Base-by-base conservation (phyloP, 2,329 filamentous ascomycete genomes). In the Shiraia bambusicola region DNA sequence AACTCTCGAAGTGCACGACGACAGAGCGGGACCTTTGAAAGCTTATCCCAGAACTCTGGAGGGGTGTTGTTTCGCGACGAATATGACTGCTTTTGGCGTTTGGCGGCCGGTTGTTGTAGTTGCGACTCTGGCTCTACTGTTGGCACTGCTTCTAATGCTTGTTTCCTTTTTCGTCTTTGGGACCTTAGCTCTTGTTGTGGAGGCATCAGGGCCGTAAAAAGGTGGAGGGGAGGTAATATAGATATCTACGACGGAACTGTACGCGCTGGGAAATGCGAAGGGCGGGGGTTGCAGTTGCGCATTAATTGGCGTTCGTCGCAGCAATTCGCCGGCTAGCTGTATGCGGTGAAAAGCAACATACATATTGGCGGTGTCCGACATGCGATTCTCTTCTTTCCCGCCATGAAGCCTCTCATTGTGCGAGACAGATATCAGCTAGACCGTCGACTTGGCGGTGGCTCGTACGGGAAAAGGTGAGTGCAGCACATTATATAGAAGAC, bases 381-480 rank as follows among this genome's bases (percentile, higher is more conserved):
- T 29, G 6, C 6, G 6, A 29, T 29, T 29, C 8, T 14, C 28
- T 29, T 29, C 28, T 29, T 29, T 29, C 28, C 28, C 6, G 6
- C 28, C 6, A 29, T 29, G 6, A 29, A 29, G 28, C 28, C 28
- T 29, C 28, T 29, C 25, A 37, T 40, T 30, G 37, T 40, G 17
- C 34, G 25, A 40, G 41, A 41, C 27, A 48, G 43, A 38, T 52
- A 52, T 42, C 43, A 38, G 15, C 36, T 52, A 33, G 38, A 44
- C 16, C 29, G 31, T 28, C 38, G 43, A 30, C 44, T 52, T 19
- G 43, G 49, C 26, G 28, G 40, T 34, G 47, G 49, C 34, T 43
- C 34, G 12, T 52, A 49, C 36, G 24, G 56, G 42, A 6, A 26
- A 37, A 29, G 42, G 50, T 56, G 32, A 39, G 46, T 37, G 27